Evolutionary conservation across 2,329 filamentous ascomycete genomes (phyloP).

Genomic region (Diatrype stigma): DNA sequence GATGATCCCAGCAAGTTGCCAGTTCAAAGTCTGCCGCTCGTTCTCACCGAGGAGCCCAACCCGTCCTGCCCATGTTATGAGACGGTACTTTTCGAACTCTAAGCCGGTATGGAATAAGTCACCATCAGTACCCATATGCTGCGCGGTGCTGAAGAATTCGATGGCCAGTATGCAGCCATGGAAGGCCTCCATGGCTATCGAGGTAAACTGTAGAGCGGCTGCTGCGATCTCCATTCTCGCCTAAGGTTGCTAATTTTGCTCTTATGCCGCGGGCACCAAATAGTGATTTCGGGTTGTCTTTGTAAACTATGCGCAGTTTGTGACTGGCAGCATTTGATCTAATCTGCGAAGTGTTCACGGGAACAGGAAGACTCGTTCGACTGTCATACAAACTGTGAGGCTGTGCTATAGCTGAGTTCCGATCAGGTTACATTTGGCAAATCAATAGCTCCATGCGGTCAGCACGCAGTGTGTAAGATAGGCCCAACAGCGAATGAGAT

Average conservation of each 20-base stretch:
- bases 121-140: slow-evolving; percentile 15
- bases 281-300: too few relatives aligned
- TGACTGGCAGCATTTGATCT: too few relatives aligned
- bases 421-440: too few relatives aligned
- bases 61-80: slow-evolving; percentile 12
- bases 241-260: not conserved
- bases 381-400: too few relatives aligned
- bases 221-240: slow-evolving; percentile 7
- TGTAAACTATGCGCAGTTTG: not conserved
- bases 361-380: too few relatives aligned
- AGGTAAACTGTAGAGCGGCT: slow-evolving; percentile 7
- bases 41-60: slow-evolving; percentile 9
- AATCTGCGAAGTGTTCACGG: too few relatives aligned
- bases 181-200: slow-evolving; percentile 11
- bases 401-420: too few relatives aligned
- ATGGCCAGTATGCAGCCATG: slow-evolving; percentile 12
- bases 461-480: too few relatives aligned
- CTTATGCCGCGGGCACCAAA: too few relatives aligned
- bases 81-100: slow-evolving; percentile 16
- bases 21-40: slow-evolving; percentile 11
- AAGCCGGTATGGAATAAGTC: slow-evolving; percentile 13
- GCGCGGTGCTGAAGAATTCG: slow-evolving; percentile 13
- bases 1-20: slow-evolving; percentile 13
- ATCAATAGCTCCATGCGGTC: too few relatives aligned
- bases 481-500: too few relatives aligned